Conservation (phyloP, 139 green algal genomes). For the Coccomyxa sp. region DNA sequence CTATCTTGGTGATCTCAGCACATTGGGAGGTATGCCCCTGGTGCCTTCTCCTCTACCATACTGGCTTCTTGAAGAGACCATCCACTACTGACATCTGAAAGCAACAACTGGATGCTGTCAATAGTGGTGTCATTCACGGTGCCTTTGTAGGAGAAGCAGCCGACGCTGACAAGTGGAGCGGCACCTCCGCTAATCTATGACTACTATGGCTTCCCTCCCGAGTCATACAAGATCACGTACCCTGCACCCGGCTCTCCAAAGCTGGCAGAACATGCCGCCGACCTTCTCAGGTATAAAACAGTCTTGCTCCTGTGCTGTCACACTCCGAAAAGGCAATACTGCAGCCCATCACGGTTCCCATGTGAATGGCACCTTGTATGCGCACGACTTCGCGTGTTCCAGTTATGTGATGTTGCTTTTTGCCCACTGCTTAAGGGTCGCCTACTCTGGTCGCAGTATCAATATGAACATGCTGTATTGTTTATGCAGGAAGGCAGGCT, state of each 20-base stretch:
- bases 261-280: slow-evolving; percentile 35
- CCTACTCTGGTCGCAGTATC: neutral
- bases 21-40: slow-evolving; percentile 40
- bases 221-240: slow-evolving; percentile 57
- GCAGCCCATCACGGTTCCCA: too few relatives aligned
- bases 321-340: neutral
- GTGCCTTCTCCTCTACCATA: neutral
- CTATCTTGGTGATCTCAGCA: slow-evolving; percentile 35
- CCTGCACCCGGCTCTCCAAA: slow-evolving; percentile 42
- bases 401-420: too few relatives aligned
- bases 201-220: slow-evolving; percentile 65
- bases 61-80: neutral
- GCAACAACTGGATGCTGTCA: too few relatives aligned
- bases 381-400: too few relatives aligned
- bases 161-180: slow-evolving; percentile 21
- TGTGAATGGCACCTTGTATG: too few relatives aligned
- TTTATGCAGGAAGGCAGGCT: slow-evolving; percentile 21
- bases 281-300: slow-evolving; percentile 37
- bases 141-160: slow-evolving; percentile 19
- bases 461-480: neutral
- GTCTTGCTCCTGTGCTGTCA: neutral
- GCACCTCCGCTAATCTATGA: slow-evolving; percentile 57
- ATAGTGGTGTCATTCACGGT: neutral
- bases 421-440: neutral
- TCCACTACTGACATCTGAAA: too few relatives aligned